Evolutionary conservation across 2,329 filamentous ascomycete species (phyloP), one percentile per base, ranked within the genome.

Genomic region (Cladosporium sp.): DNA sequence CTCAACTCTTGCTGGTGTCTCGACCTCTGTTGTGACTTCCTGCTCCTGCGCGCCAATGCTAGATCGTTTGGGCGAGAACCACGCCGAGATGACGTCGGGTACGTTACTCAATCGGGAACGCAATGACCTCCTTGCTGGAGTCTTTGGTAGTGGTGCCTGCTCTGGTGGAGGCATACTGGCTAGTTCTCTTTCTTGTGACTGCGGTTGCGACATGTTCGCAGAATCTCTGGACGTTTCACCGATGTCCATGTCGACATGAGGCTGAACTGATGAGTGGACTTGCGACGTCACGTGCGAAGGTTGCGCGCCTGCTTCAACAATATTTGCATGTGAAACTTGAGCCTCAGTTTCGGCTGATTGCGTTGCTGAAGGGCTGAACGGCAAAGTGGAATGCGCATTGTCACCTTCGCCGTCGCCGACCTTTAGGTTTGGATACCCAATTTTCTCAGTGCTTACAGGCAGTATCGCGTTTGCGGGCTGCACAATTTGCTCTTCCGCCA

Each of bases 1-100:
- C 12, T 36, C 32, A 24, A 48, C 34, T 42, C 51, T 22, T 9
- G 47, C 35, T 32, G 24, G 19, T 44, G 28, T 32, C 25, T 54
- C 44, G 19, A 37, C n/a, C 13, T 56, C 44, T 5, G 19, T 28
- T 7, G 40, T n/a, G 48, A 58, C 47, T 25, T 62, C 56, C 19
- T 24, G 45, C 39, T 60, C 58, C 7, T 47, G 40, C 36, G 47
- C 32, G 12, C 25, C 49, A 44, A 55, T 51, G 47, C 36, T 55
- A 4, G 65, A 66, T 3, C 65, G 59, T 15, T 66, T 64, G 2
- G 69, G 68, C 1, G 68, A 67, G 62, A 73, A 73, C 71, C 70
- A 73, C 7, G 66, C 61, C 1, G 68, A 69, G 24, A 73, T 69
- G n/a, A 66, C 68, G 37, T 68, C 67, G 2, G 70, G 70, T 0